Percentiles rank a stretch among this genome's conserved stretches.
Evolutionary conservation across 2,329 filamentous ascomycete species (phyloP).

Genomic region (Venturia pyrina): DNA sequence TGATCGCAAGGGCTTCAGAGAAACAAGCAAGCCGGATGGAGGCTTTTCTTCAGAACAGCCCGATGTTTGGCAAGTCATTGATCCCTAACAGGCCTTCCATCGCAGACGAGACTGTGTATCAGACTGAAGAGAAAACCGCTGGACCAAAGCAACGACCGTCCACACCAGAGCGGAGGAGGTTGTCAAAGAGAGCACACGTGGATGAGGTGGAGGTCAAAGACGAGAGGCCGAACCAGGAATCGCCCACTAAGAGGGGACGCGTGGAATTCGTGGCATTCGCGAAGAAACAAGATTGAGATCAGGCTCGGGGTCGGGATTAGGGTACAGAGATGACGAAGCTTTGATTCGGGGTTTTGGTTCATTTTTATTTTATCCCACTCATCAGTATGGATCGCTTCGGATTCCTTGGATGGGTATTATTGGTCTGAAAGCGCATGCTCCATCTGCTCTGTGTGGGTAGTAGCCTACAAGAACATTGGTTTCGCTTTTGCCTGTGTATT

Average conservation of each 20-base stretch:
- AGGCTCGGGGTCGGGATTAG: background rate
- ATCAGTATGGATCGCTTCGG: background rate
- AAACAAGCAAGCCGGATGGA: too few relatives aligned
- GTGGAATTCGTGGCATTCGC: background rate
- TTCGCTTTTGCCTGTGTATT: background rate
- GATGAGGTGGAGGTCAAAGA: background rate
- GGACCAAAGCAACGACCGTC: background rate
- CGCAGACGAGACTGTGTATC: too few relatives aligned
- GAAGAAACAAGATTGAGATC: background rate
- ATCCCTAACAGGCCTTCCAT: too few relatives aligned
- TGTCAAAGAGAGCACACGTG: background rate
- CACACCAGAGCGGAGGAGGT: background rate
- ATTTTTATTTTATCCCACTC: background rate
- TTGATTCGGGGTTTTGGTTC: background rate
- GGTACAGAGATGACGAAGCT: background rate
- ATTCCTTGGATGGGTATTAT: background rate
- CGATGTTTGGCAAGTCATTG: too few relatives aligned
- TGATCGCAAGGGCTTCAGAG: too few relatives aligned
- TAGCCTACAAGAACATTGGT: constrained; percentile 4
- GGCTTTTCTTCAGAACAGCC: too few relatives aligned
- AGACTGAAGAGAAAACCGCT: too few relatives aligned
- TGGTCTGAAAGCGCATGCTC: background rate
- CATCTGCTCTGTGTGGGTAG: background rate
- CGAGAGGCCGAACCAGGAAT: background rate
- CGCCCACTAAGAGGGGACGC: background rate